Conservation (phyloP, 257 asterid genomes). For the Solanum sparsipilum region DNA sequence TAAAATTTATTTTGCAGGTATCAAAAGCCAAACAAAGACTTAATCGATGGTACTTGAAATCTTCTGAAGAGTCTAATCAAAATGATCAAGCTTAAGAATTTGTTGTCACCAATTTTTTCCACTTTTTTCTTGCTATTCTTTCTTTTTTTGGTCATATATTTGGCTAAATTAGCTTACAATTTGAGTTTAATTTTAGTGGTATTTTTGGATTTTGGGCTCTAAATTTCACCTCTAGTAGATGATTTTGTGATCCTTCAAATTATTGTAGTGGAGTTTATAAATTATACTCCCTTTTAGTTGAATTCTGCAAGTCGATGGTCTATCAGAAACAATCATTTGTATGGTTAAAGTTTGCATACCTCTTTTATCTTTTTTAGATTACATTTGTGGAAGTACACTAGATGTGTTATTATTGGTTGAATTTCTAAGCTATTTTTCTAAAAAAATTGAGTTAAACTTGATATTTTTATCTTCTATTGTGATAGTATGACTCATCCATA, state of each 20-base stretch:
- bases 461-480: neutral
- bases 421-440: neutral
- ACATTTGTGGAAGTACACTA: fast-evolving
- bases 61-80: conserved; percentile 32
- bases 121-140: neutral
- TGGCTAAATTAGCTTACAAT: neutral
- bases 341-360: fast-evolving
- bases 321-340: neutral
- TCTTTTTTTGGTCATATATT: neutral
- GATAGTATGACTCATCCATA: neutral
- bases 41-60: conserved; percentile 34
- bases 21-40: neutral
- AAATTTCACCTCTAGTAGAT: neutral
- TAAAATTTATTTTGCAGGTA: neutral
- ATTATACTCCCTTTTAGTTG: neutral
- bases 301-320: fast-evolving
- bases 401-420: neutral
- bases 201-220: neutral
- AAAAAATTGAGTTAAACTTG: neutral
- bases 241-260: neutral
- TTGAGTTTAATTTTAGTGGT: neutral
- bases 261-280: neutral
- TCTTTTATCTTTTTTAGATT: neutral
- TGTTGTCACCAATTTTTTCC: neutral
- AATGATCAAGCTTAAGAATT: conserved; percentile 22